Evolutionary conservation across 1,284 basidiomycete species (phyloP).

Genomic region (Leccinum laetum): DNA sequence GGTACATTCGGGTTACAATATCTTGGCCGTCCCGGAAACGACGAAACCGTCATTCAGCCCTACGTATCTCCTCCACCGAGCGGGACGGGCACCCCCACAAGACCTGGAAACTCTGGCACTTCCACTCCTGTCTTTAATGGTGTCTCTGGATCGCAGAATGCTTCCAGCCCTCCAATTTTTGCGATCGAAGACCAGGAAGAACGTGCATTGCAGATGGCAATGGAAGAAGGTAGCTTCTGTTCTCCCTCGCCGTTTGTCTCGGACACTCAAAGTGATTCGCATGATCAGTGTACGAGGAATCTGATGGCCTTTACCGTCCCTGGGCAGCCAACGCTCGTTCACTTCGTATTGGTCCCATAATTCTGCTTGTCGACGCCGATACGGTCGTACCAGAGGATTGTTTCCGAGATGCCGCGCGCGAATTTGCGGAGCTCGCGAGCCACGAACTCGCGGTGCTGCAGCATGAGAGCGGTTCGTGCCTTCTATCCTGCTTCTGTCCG

Average conservation of each 20-base stretch:
- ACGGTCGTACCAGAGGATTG: slow-evolving; percentile 88
- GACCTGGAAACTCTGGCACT: slow-evolving; percentile 24
- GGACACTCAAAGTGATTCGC: slow-evolving; percentile 5
- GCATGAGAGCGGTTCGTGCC: slow-evolving; percentile 65
- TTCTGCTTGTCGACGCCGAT: slow-evolving; percentile 61
- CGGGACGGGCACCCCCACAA: slow-evolving; percentile 24
- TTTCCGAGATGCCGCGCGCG: slow-evolving; percentile 81
- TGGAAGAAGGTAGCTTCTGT: slow-evolving; percentile 53
- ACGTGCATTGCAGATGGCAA: slow-evolving; percentile 60
- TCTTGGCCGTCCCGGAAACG: slow-evolving; percentile 28
- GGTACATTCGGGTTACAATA: slow-evolving; percentile 32
- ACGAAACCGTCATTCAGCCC: slow-evolving; percentile 22
- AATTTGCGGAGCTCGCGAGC: slow-evolving; percentile 62
- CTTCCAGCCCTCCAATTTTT: slow-evolving; percentile 13
- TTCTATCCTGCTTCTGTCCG: slow-evolving; percentile 7
- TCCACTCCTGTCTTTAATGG: slow-evolving; percentile 14
- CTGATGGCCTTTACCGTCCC: slow-evolving; percentile 52
- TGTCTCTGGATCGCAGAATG: slow-evolving; percentile 9
- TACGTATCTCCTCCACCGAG: slow-evolving; percentile 14
- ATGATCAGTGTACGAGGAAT: slow-evolving; percentile 48
- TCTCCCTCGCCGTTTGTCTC: neutral
- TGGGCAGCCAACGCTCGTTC: slow-evolving; percentile 62
- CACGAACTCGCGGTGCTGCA: slow-evolving; percentile 80
- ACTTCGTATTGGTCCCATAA: neutral
- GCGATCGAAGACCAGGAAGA: slow-evolving; percentile 65